phyloP scores from a whole-genome alignment of 2,329 filamentous ascomycete genomes.

The Arthrobotrys sinensis region DNA sequence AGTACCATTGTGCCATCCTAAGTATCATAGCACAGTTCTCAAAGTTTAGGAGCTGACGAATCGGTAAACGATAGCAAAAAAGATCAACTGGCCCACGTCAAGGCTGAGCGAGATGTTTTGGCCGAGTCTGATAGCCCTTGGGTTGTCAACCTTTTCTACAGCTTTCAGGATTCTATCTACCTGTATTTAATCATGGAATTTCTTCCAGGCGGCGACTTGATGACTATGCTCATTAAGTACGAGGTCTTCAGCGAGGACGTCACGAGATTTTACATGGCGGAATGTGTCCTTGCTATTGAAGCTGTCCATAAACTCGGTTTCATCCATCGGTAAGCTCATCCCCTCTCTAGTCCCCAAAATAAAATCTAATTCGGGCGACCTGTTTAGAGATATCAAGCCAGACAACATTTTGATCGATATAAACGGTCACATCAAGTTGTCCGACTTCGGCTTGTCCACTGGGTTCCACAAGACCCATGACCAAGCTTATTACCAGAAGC shows the following conservation, averaged over 20 bases:
- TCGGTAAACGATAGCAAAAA: slow-evolving; percentile 70
- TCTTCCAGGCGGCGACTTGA: slow-evolving; percentile 95
- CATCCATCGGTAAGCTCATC: slow-evolving; percentile 86
- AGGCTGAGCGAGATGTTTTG: slow-evolving; percentile 96
- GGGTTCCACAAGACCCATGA: slow-evolving; percentile 98
- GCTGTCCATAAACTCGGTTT: slow-evolving; percentile 98
- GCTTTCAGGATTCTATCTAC: slow-evolving; percentile 96
- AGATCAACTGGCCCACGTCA: slow-evolving; percentile 96
- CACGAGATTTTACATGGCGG: slow-evolving; percentile 98
- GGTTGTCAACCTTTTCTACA: slow-evolving; percentile 98
- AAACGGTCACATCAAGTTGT: slow-evolving; percentile 96
- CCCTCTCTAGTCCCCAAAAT: not conserved
- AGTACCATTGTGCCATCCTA: slow-evolving; percentile 31
- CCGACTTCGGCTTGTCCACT: slow-evolving; percentile 96
- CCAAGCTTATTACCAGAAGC: slow-evolving; percentile 97
- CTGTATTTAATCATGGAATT: slow-evolving; percentile 99
- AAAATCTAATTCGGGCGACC: slow-evolving; percentile 63
- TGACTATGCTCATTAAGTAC: slow-evolving; percentile 99
- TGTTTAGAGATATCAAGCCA: slow-evolving; percentile 91
- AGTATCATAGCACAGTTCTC: not conserved
- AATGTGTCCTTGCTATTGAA: slow-evolving; percentile 97
- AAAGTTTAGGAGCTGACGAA: not conserved
- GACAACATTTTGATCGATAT: slow-evolving; percentile 98
- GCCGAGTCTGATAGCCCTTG: slow-evolving; percentile 99
- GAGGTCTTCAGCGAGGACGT: slow-evolving; percentile 99